Evolutionary conservation across 192 early-diverging fungal genomes (phyloP).

Genomic region (Spizellomyces punctatus): DNA sequence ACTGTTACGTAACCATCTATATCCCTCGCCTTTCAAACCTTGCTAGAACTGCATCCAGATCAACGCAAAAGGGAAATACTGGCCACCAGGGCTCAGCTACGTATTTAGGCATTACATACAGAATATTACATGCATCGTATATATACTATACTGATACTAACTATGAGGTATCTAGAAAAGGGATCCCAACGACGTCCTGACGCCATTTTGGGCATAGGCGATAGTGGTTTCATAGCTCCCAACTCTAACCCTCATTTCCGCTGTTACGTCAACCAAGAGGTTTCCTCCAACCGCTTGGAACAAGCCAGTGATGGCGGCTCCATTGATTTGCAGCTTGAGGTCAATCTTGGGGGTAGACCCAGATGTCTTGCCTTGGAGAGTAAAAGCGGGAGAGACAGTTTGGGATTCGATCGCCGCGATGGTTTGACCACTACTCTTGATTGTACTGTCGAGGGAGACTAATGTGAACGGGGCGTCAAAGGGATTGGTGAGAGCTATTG

Average conservation of each 20-base stretch:
- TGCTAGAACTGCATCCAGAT: too few relatives aligned
- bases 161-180: too few relatives aligned
- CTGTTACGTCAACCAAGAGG: neutral
- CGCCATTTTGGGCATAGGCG: neutral
- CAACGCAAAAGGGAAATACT: too few relatives aligned
- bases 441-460: neutral
- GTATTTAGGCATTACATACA: too few relatives aligned
- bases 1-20: too few relatives aligned
- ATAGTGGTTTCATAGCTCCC: neutral
- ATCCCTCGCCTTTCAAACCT: too few relatives aligned
- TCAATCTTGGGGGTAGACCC: neutral
- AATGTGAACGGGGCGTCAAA: conserved; percentile 3
- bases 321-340: neutral
- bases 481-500: conserved; percentile 5
- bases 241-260: conserved; percentile 4
- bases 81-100: too few relatives aligned
- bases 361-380: neutral
- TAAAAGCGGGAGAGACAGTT: neutral
- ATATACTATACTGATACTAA: too few relatives aligned
- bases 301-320: neutral
- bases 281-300: conserved; percentile 10
- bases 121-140: too few relatives aligned
- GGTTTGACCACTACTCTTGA: neutral
- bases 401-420: neutral
- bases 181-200: conserved; percentile 1